These are phyloP conservation scores for Apiotrichum akiyoshidainum DNA, from an alignment of 1,284 basidiomycete genomes.

Conservation along the genomic window DNA sequence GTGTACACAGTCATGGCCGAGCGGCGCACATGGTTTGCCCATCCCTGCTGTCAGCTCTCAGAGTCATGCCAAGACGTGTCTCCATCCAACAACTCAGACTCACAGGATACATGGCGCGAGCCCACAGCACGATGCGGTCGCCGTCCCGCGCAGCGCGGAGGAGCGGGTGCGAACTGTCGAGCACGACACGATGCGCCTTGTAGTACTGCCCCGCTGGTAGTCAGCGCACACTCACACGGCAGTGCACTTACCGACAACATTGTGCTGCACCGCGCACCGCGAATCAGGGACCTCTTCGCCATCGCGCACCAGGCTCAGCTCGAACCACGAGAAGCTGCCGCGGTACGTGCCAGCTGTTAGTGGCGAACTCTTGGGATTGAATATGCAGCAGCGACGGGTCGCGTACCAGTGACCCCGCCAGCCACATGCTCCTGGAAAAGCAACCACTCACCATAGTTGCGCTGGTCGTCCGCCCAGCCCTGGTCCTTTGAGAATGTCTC, in stretches of 20 bases:
- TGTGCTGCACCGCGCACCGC: constrained; percentile 33
- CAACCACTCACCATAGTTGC: constrained; percentile 31
- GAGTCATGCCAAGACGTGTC: neutral
- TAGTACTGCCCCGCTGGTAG: constrained; percentile 40
- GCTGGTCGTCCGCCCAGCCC: constrained; percentile 32
- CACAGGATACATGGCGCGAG: constrained; percentile 39
- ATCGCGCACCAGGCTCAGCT: constrained; percentile 36
- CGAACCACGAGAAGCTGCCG: constrained; percentile 42
- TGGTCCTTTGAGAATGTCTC: constrained; percentile 41
- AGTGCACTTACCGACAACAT: constrained; percentile 37
- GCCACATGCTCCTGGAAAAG: too few relatives aligned
- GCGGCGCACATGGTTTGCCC: constrained; percentile 35
- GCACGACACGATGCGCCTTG: constrained; percentile 30
- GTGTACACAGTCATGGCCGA: constrained; percentile 31
- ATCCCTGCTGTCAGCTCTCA: constrained; percentile 25
- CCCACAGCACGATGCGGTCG: constrained; percentile 43
- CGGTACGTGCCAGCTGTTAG: constrained; percentile 36
- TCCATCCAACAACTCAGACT: constrained; percentile 16
- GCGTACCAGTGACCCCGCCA: too few relatives aligned
- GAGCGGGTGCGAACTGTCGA: constrained; percentile 27
- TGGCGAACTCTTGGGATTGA: neutral
- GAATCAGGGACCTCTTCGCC: constrained; percentile 34
- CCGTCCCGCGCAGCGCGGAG: constrained; percentile 28
- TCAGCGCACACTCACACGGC: neutral
- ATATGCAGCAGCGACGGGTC: too few relatives aligned